Conservation (phyloP, 805 yeast species). For the Torulaspora franciscae region DNA sequence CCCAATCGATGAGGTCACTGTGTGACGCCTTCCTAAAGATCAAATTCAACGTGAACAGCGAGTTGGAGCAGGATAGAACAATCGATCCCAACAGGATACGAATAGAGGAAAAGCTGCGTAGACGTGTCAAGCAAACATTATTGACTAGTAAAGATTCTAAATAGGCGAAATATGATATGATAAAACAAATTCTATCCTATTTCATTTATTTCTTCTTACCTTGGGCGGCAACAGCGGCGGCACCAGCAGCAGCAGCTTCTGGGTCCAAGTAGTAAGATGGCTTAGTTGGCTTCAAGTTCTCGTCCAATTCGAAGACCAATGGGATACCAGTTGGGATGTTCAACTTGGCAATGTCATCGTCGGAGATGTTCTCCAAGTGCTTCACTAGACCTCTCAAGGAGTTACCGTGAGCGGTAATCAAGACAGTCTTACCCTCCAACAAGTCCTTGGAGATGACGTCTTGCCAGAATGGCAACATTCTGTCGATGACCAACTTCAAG, state of each 20-base stretch:
- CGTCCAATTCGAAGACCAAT: slow-evolving; percentile 92
- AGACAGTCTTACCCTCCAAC: slow-evolving; percentile 80
- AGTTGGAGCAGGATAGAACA: background rate
- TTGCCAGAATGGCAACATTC: slow-evolving; percentile 96
- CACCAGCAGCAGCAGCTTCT: slow-evolving; percentile 99
- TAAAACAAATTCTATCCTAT: slow-evolving; percentile 3
- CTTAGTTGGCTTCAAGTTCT: slow-evolving; percentile 79
- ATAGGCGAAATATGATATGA: slow-evolving; percentile 1
- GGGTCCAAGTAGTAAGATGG: slow-evolving; percentile 96
- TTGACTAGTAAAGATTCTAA: slow-evolving; percentile 12
- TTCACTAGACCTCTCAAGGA: slow-evolving; percentile 94
- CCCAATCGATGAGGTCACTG: slow-evolving; percentile 21
- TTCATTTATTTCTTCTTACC: slow-evolving; percentile 58
- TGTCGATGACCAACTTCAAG: slow-evolving; percentile 88
- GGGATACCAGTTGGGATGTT: slow-evolving; percentile 99
- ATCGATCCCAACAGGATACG: slow-evolving; percentile 27
- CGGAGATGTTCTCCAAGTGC: slow-evolving; percentile 90
- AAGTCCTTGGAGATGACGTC: slow-evolving; percentile 83
- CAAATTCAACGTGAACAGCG: slow-evolving; percentile 14
- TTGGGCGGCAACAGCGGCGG: slow-evolving; percentile 98
- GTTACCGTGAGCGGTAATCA: slow-evolving; percentile 97
- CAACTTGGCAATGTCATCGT: slow-evolving; percentile 85
- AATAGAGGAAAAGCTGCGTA: slow-evolving; percentile 26
- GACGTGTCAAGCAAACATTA: slow-evolving; percentile 23
- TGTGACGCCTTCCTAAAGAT: slow-evolving; percentile 24